Evolutionary conservation across 192 early-diverging fungal genomes (phyloP), one percentile per base, ranked within the genome.

Genomic region (Coemansia sp.): DNA sequence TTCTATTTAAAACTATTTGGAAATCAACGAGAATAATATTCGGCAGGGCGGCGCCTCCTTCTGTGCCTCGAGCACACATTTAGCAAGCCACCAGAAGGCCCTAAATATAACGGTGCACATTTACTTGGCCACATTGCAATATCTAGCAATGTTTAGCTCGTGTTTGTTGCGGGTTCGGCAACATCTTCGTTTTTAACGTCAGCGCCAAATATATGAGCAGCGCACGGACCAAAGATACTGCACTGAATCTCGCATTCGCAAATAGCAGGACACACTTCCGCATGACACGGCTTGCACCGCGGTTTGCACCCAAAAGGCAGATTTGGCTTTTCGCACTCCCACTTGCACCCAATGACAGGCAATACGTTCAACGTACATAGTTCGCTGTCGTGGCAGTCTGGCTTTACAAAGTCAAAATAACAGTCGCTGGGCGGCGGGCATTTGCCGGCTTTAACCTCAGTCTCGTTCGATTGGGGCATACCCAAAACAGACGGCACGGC

Each of bases 351-450:
- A 56, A 56, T 27, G 2, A 29, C 24, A 7, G 54, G 54, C 21
- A 56, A 6, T 15, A 56, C 4, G 11, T 53, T 53, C 9, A 53
- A 24, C 9, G 51, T 53, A 14, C 51, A 53, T 9, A 25, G 15
- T 12, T 53, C 51, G 2, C 22, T 53, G 21, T 21, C 43, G 17
- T 63, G 69, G 21, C 52, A 37, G 11, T 25, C 27, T n/a, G 70
- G 60, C 7, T 12, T n/a, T 0, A 66, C 38, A 2, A 22, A 10
- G 15, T 78, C 70, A 5, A 22, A 10, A 56, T 78, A 78, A 63
- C 76, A 78, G 39, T 60, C 56, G 54, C 39, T 38, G 5, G 66
- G 43, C 2, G 39, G 35, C 1, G 70, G 76, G 38, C 76, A 78
- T 15, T 24, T 63, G 1, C 21, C 43, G 14, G 21, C 22, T 5